Evolutionary conservation across 345 rosid species (phyloP).

Genomic region (Populus alba): DNA sequence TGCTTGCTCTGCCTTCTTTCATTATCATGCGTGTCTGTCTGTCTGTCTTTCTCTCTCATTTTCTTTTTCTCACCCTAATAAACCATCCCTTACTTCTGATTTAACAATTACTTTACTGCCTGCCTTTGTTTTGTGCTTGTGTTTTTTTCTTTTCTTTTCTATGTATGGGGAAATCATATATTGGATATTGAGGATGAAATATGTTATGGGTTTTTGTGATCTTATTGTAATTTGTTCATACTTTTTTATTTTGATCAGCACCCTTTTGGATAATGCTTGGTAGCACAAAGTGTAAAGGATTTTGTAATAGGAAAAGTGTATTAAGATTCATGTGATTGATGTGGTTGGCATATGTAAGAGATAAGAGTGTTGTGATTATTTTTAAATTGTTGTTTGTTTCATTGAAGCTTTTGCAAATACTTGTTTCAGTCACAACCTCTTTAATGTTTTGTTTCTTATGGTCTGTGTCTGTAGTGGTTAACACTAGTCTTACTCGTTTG

Average conservation of each 20-base stretch:
- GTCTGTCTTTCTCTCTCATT: neutral
- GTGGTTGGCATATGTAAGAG: neutral
- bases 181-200: neutral
- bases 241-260: neutral
- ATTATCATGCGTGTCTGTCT: neutral
- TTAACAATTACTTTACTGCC: neutral
- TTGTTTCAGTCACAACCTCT: neutral
- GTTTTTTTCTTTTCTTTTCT: neutral
- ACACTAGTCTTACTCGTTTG: neutral
- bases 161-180: too few species aligned
- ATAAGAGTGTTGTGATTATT: neutral
- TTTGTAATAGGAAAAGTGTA: too few species aligned
- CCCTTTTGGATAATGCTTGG: neutral
- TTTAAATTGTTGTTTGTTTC: neutral
- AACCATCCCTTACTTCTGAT: neutral
- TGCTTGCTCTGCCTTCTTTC: neutral
- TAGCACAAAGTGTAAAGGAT: neutral
- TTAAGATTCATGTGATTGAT: neutral
- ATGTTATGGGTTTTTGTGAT: constrained; percentile 4
- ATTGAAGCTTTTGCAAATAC: neutral
- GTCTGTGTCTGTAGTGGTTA: too few species aligned
- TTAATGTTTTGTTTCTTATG: neutral
- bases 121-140: too few species aligned
- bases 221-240: neutral
- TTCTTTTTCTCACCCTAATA: neutral